phyloP scores from a whole-genome alignment of 768 basidiomycete species.

The Tylopilus rubrobrunneus region DNA sequence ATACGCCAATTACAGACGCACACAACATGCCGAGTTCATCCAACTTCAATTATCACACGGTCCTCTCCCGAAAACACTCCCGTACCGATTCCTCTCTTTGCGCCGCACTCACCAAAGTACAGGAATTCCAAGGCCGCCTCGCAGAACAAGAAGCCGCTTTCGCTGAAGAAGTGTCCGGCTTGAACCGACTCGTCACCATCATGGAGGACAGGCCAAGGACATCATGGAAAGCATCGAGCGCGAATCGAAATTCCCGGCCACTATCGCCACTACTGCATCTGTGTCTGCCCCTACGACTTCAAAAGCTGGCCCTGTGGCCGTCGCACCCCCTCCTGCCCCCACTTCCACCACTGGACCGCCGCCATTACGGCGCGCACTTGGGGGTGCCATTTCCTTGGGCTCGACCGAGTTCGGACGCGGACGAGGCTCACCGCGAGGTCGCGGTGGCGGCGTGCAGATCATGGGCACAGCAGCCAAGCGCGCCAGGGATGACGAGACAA shows the following conservation, averaged over 20 bases:
- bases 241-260: no score
- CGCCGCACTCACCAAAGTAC: no score
- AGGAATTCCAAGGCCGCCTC: no score
- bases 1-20: slow-evolving; percentile 76
- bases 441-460: slow-evolving; percentile 45
- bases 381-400: slow-evolving; percentile 26
- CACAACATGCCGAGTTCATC: slow-evolving; percentile 74
- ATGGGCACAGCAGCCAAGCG: slow-evolving; percentile 65
- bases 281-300: slow-evolving; percentile 8
- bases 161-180: no score
- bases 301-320: slow-evolving; percentile 5
- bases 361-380: slow-evolving; percentile 29
- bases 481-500: slow-evolving; percentile 55
- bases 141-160: no score
- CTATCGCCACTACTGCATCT: background rate
- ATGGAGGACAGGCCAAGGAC: no score
- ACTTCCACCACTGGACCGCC: slow-evolving; percentile 28
- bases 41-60: slow-evolving; percentile 78
- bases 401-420: slow-evolving; percentile 26
- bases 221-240: no score
- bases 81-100: slow-evolving; percentile 25
- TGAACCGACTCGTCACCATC: no score
- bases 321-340: slow-evolving; percentile 19
- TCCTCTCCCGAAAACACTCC: slow-evolving; percentile 61
- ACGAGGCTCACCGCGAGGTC: slow-evolving; percentile 35